phyloP scores from a whole-genome alignment of 2,329 filamentous ascomycete species.

The Talaromyces islandicus region DNA sequence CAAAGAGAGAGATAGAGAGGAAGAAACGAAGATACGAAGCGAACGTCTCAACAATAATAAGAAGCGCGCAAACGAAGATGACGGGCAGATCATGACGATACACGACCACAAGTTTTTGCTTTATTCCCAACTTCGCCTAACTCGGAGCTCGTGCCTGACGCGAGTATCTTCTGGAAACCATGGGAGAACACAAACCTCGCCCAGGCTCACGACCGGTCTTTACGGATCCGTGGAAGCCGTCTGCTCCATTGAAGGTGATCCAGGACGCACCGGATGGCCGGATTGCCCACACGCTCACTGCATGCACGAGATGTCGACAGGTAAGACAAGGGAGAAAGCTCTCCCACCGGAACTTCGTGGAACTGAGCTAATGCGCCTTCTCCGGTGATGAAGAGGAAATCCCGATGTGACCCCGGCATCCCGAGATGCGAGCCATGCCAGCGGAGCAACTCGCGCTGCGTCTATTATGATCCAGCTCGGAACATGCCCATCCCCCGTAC shows the following conservation, averaged over 20 bases:
- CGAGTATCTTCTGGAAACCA: conserved; percentile 5
- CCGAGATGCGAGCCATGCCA: conserved; percentile 91
- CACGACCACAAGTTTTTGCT: neutral
- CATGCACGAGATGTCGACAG: conserved; percentile 46
- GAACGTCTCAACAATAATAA: neutral
- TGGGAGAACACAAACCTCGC: conserved; percentile 17
- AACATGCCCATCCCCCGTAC: conserved; percentile 79
- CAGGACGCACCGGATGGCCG: conserved; percentile 31
- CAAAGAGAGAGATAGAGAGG: neutral
- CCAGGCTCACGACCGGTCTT: conserved; percentile 17
- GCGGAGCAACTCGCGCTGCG: conserved; percentile 82
- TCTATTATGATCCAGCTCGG: conserved; percentile 89
- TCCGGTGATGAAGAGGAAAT: conserved; percentile 69
- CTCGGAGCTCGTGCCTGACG: neutral
- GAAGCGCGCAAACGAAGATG: neutral
- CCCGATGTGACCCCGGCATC: conserved; percentile 86
- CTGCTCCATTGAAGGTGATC: conserved; percentile 20
- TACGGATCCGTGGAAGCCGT: conserved; percentile 20
- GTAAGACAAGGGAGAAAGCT: conserved; percentile 23
- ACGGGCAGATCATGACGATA: conserved; percentile 5
- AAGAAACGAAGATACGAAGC: neutral
- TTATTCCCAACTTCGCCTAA: neutral
- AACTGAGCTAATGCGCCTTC: conserved; percentile 5
- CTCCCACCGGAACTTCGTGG: neutral
- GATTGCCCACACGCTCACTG: conserved; percentile 43